These are phyloP conservation scores for Nepenthes gracilis DNA, from an alignment of 148 eudicot species.

Conservation along the genomic window DNA sequence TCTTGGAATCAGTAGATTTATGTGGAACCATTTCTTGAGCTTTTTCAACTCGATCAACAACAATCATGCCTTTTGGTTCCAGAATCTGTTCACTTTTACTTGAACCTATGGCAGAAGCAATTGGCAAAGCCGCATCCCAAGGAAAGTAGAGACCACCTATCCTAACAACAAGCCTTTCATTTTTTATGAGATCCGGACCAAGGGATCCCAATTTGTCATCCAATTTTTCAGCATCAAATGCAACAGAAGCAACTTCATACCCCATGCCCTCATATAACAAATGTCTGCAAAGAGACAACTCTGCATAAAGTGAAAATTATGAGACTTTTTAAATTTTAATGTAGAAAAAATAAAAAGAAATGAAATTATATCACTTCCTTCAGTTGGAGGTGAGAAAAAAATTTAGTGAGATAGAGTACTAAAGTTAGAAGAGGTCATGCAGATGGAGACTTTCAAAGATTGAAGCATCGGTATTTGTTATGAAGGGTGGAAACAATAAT, in stretches of 20 bases:
- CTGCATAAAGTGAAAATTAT: conserved; percentile 14
- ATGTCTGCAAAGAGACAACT: conserved; percentile 34
- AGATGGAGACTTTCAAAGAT: not conserved
- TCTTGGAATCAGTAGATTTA: conserved; percentile 22
- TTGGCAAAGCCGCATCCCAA: conserved; percentile 33
- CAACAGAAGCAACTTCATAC: conserved; percentile 35
- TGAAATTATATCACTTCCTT: not conserved
- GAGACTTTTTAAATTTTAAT: not conserved
- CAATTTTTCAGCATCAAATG: conserved; percentile 32
- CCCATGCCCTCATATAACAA: conserved; percentile 38
- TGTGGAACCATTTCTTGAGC: conserved; percentile 25
- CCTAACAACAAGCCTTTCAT: conserved; percentile 31
- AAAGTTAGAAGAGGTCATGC: not conserved
- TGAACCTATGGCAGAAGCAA: conserved; percentile 27
- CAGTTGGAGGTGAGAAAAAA: not conserved
- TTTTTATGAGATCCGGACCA: conserved; percentile 17
- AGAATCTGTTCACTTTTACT: conserved; percentile 15
- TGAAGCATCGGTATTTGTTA: not conserved
- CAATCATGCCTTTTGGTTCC: conserved; percentile 35
- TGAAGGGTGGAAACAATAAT: not conserved
- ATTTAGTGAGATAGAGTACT: too few relatives aligned
- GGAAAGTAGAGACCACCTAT: conserved; percentile 43
- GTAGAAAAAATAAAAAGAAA: not conserved
- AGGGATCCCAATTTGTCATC: conserved; percentile 21
- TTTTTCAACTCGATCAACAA: conserved; percentile 24